phyloP scores from a whole-genome alignment of 2,329 filamentous ascomycete genomes.

The Chalaropsis ovoidea region DNA sequence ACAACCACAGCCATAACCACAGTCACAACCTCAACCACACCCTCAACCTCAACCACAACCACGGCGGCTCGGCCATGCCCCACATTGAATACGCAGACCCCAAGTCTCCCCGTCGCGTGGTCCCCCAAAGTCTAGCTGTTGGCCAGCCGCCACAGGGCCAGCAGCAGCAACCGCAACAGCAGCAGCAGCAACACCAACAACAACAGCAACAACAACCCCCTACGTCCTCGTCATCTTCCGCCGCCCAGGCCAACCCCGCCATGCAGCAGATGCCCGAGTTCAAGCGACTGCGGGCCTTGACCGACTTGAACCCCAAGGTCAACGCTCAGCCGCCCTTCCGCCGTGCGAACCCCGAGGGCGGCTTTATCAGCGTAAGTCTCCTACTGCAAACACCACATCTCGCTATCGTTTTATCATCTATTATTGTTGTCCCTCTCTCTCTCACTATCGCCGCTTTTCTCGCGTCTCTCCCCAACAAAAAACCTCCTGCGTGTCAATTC shows the following conservation, averaged over 20 bases:
- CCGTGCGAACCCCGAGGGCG: conserved; percentile 89
- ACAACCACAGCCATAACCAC: not conserved
- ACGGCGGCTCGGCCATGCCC: conserved; percentile 33
- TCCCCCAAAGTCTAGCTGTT: conserved; percentile 34
- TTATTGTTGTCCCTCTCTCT: not conserved
- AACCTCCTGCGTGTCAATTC: no score
- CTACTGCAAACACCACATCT: no score
- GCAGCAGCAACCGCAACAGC: conserved; percentile 27
- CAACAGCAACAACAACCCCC: conserved; percentile 29
- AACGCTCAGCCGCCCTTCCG: conserved; percentile 83
- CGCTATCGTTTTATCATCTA: no score
- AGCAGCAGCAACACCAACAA: conserved; percentile 30
- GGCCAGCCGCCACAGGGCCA: conserved; percentile 24
- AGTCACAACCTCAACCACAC: not conserved
- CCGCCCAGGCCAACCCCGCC: conserved; percentile 31
- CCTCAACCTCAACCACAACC: not conserved
- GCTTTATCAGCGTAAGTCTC: conserved; percentile 88
- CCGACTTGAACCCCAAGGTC: conserved; percentile 71
- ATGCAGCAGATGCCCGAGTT: conserved; percentile 78
- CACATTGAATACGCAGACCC: conserved; percentile 54
- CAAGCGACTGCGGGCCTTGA: conserved; percentile 59
- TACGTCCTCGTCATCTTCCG: not conserved
- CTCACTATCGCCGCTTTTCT: conserved; percentile 23
- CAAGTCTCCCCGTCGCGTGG: conserved; percentile 48
- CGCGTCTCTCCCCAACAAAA: not conserved